phyloP scores from a whole-genome alignment of 768 basidiomycete genomes.

The Auricularia sp. region DNA sequence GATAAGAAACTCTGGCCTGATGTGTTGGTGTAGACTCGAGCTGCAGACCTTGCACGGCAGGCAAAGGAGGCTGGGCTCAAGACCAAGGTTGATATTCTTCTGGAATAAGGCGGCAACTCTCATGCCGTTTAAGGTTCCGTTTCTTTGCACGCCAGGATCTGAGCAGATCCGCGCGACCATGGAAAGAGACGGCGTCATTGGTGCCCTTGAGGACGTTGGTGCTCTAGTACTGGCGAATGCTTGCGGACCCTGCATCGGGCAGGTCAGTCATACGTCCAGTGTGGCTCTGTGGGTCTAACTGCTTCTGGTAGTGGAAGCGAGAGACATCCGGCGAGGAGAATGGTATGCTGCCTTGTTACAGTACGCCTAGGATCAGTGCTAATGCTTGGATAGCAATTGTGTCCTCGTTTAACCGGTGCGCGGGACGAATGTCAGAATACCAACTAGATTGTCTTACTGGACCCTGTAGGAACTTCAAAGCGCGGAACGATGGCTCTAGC shows the following conservation, averaged over 20 bases:
- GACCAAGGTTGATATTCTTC: conserved; percentile 33
- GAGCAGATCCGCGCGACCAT: conserved; percentile 97
- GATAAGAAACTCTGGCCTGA: conserved; percentile 5
- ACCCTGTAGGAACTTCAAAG: conserved; percentile 62
- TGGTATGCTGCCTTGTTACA: conserved; percentile 34
- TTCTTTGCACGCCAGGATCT: conserved; percentile 82
- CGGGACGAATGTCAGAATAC: conserved; percentile 23
- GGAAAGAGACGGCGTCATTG: conserved; percentile 85
- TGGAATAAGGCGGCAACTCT: no score
- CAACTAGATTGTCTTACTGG: background rate
- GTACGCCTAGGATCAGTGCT: background rate
- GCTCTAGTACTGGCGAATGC: conserved; percentile 94
- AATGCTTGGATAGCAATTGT: conserved; percentile 57
- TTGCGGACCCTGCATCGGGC: conserved; percentile 97
- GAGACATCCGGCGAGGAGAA: conserved; percentile 86
- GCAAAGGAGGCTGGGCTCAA: conserved; percentile 76
- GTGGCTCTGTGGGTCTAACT: conserved; percentile 1
- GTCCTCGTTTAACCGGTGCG: conserved; percentile 88
- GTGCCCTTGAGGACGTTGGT: conserved; percentile 77
- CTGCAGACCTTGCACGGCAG: conserved; percentile 84
- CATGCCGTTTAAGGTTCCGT: conserved; percentile 40
- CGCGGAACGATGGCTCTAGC: conserved; percentile 91
- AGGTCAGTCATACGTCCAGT: conserved; percentile 35
- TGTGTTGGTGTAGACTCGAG: conserved; percentile 54
- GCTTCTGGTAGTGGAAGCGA: conserved; percentile 70